Evolutionary conservation across 106 monocot species (phyloP), one percentile per base, ranked within the genome.

Genomic region (Alisma plantagoaquatica): DNA sequence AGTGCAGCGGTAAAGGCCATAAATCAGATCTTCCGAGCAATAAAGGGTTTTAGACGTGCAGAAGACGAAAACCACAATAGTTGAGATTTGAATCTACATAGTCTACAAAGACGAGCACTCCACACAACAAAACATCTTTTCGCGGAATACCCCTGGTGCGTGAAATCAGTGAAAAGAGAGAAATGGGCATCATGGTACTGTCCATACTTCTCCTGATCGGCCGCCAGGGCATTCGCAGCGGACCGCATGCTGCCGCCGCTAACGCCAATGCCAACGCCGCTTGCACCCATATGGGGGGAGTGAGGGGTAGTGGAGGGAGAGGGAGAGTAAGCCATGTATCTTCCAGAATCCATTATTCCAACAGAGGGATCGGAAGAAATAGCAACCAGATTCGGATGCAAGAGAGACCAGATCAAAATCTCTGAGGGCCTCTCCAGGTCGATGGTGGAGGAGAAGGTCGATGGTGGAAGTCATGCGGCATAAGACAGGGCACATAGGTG

Each of bases 291-390:
- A 59, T 73, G 84, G 2, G 84, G 75, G 19, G 82, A 83, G 62
- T 72, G 79, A 4, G 79, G 75, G 24, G 72, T 67, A 56, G 84
- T 72, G 42, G 84, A 79, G 0, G 72, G 84, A 22, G 84, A 79
- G 14, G 84, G 84, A 14, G 84, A 84, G 60, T 72, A 84, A 16
- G 79, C 75, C 84, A 84, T 84, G 75, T 79, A 84, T 44, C 84
- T 57, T 23, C 84, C 75, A 23, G 72, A 64, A 49, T 75, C 64
- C 84, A 84, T 84, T 53, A 24, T 19, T 51, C 54, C 65, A 22
- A 66, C 52, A 52, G n/a, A n/a, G n/a, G n/a, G n/a, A n/a, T n/a
- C n/a, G n/a, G n/a, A n/a, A n/a, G n/a, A n/a, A n/a, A n/a, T n/a
- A n/a, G n/a, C n/a, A n/a, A n/a, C n/a, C n/a, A n/a, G n/a, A n/a